These are phyloP conservation scores for Eimeria falciformis DNA, from an alignment of 169 alveolate species.

Conservation along the genomic window DNA sequence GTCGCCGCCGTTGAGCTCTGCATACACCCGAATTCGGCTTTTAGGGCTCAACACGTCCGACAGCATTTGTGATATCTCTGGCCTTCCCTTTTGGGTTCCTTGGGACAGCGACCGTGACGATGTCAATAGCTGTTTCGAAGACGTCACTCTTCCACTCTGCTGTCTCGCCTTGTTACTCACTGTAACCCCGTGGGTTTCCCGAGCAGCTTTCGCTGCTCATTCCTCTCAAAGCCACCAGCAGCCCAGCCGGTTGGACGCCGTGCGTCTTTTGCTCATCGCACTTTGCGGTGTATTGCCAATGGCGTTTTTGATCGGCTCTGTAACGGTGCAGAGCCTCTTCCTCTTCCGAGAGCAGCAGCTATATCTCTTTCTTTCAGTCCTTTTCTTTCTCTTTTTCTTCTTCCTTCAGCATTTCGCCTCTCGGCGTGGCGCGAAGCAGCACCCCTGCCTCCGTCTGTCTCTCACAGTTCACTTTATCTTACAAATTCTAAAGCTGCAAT, in stretches of 20 bases:
- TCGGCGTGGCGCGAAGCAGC: background rate
- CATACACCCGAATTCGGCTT: too few species aligned
- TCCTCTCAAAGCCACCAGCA: background rate
- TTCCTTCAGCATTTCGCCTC: background rate
- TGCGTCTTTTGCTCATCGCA: background rate
- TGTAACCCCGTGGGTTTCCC: background rate
- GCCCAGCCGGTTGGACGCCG: background rate
- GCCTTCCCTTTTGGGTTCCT: background rate
- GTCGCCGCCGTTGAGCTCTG: background rate
- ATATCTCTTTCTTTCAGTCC: background rate
- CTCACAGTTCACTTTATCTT: background rate
- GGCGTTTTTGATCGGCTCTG: background rate
- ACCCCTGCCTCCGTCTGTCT: constrained; percentile 1
- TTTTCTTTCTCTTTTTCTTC: background rate
- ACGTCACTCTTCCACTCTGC: background rate
- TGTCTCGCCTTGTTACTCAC: background rate
- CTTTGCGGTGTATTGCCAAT: background rate
- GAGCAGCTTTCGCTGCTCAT: background rate
- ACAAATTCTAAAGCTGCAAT: background rate
- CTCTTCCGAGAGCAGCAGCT: constrained; percentile 7
- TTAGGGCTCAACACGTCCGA: background rate
- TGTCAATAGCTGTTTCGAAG: background rate
- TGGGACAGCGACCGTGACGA: background rate
- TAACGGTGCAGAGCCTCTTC: background rate
- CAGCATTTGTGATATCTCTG: background rate